Base-by-base conservation (phyloP, 2,329 filamentous ascomycete genomes). In the Zopfia rhizophila region DNA sequence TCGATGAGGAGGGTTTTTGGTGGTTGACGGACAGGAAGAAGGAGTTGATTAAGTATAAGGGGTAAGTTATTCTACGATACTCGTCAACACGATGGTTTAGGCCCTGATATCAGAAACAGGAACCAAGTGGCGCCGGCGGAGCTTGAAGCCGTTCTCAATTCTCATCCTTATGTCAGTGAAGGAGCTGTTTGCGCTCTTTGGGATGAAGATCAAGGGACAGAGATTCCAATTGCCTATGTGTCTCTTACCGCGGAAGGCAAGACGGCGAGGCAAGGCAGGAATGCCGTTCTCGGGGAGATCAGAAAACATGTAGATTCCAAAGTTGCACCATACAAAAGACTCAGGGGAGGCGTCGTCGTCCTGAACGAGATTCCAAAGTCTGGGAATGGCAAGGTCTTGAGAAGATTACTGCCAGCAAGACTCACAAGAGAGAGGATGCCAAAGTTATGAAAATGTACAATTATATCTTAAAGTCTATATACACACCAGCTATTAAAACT, bases 21-120 rank as follows among this genome's bases (percentile, higher is more conserved):
- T 70, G 56, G 36, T 46, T 72, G 8, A 66, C 59, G 1, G 69
- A 64, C 2, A 45, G 66, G 16, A 67, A 68, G 48, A 70, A 69
- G 22, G 66, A 70, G 32, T 45, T 66, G 5, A 66, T 68, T 48
- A 68, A 68, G 42, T 66, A 65, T 30, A 66, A 65, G 42, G 64
- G 64, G 30, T 55, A 35, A 25, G 39, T 16, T 12, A 11, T 5
- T 3, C 14, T 10, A 7, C 2, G 18, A 32, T 51, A 22, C 33
- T 7, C 18, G n/a, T 12, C 17, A 1, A 16, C 19, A 6, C 12
- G 13, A 11, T 22, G 11, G 18, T n/a, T 17, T 8, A 16, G 29
- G n/a, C 12, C 16, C 12, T 16, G 10, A 16, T n/a, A 22, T 37
- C 33, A 11, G n/a, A 11, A n/a, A 13, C 12, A 59, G 51, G 6